phyloP scores from a whole-genome alignment of 2,329 filamentous ascomycete genomes.

The Clarireedia hainanense region DNA sequence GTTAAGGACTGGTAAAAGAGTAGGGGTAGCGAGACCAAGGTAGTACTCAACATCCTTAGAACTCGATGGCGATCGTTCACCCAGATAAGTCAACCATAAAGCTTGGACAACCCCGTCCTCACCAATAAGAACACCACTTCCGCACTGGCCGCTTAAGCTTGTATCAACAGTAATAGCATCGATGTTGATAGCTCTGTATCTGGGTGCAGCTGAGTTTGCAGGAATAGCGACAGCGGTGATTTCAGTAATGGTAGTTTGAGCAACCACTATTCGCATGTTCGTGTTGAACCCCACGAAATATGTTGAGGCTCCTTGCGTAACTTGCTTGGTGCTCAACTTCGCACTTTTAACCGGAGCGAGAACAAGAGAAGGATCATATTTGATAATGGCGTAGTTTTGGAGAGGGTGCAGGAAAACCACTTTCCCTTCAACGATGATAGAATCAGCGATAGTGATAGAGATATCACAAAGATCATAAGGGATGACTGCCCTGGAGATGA shows the following conservation, averaged over 20 bases:
- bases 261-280: slow-evolving; percentile 86
- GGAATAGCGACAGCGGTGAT: slow-evolving; percentile 96
- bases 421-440: slow-evolving; percentile 87
- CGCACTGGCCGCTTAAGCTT: slow-evolving; percentile 81
- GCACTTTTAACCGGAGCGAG: slow-evolving; percentile 88
- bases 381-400: slow-evolving; percentile 92
- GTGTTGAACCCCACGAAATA: slow-evolving; percentile 99
- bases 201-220: slow-evolving; percentile 81
- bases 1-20: slow-evolving; percentile 78
- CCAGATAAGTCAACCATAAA: slow-evolving; percentile 93
- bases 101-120: slow-evolving; percentile 91
- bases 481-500: slow-evolving; percentile 89
- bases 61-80: slow-evolving; percentile 70
- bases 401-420: slow-evolving; percentile 93
- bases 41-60: slow-evolving; percentile 95
- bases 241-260: slow-evolving; percentile 90
- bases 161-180: slow-evolving; percentile 97
- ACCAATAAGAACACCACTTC: slow-evolving; percentile 83
- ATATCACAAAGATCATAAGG: slow-evolving; percentile 97
- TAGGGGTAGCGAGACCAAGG: slow-evolving; percentile 81
- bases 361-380: slow-evolving; percentile 91
- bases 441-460: slow-evolving; percentile 91
- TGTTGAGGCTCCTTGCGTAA: slow-evolving; percentile 88
- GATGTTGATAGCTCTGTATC: slow-evolving; percentile 91
- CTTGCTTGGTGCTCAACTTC: slow-evolving; percentile 68